Percentiles rank a stretch among this genome's conserved stretches.
phyloP scores from a whole-genome alignment of 129 eudicot genomes.

The Helianthus tuberosus region DNA sequence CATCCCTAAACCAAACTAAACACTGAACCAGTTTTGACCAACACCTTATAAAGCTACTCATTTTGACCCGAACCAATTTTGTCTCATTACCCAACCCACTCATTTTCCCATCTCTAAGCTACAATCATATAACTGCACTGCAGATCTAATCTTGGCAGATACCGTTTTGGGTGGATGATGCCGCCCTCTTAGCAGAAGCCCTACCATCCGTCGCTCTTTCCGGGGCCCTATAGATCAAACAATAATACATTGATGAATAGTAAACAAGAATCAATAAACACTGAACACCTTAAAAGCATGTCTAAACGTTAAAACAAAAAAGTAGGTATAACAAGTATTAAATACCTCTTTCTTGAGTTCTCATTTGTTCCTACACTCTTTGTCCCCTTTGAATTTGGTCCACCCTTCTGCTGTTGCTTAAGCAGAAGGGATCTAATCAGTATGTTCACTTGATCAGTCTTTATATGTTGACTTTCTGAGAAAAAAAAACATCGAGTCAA shows the following conservation, averaged over 20 bases:
- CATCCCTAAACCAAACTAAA: too few relatives aligned
- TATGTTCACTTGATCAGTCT: slow-evolving; percentile 84
- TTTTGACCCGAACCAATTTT: slow-evolving; percentile 4
- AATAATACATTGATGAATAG: not conserved
- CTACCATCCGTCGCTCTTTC: slow-evolving; percentile 70
- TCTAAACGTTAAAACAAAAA: not conserved
- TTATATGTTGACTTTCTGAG: slow-evolving; percentile 78
- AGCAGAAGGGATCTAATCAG: slow-evolving; percentile 81
- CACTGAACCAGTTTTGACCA: not conserved
- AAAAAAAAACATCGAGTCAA: slow-evolving; percentile 8
- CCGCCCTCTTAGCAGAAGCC: slow-evolving; percentile 68
- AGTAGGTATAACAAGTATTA: not conserved
- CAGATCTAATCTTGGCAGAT: slow-evolving; percentile 50
- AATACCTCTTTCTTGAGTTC: slow-evolving; percentile 72
- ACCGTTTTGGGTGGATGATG: slow-evolving; percentile 46
- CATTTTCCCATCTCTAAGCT: not conserved
- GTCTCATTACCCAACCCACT: not conserved
- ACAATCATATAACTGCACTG: slow-evolving; percentile 6
- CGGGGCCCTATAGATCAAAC: slow-evolving; percentile 52
- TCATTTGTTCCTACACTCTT: slow-evolving; percentile 48
- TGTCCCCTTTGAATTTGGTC: slow-evolving; percentile 50
- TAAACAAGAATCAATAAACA: slow-evolving; percentile 2
- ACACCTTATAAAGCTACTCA: not conserved
- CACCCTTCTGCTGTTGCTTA: slow-evolving; percentile 76
- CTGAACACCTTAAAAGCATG: not conserved